A percentile compares a stretch with the other conserved stretches of the same genome.
Conservation (phyloP, 2,329 filamentous ascomycete genomes). For the Corynespora cassiicola region DNA sequence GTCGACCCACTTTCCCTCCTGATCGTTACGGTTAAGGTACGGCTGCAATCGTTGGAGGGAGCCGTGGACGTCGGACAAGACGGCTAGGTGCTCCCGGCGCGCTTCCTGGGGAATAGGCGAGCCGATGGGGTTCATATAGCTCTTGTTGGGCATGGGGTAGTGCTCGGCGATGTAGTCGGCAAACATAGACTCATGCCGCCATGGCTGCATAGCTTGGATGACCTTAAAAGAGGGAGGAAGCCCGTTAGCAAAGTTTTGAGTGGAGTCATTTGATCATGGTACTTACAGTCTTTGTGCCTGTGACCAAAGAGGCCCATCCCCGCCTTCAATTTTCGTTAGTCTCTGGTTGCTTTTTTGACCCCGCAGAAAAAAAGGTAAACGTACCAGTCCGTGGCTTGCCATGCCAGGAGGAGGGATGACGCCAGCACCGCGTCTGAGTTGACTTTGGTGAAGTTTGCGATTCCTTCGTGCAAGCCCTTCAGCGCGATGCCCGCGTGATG, state of each 20-base stretch:
- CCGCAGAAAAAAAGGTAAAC: constrained; percentile 40
- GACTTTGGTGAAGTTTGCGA: constrained; percentile 80
- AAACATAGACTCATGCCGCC: constrained; percentile 89
- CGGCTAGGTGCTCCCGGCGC: constrained; percentile 62
- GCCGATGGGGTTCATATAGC: constrained; percentile 68
- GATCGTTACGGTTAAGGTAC: constrained; percentile 51
- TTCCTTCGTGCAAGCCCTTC: constrained; percentile 86
- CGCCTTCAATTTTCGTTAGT: constrained; percentile 63
- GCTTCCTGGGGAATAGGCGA: constrained; percentile 65
- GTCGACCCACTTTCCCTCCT: constrained; percentile 56
- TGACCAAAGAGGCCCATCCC: constrained; percentile 91
- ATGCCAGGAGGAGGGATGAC: constrained; percentile 88
- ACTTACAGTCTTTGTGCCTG: constrained; percentile 85
- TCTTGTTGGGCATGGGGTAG: constrained; percentile 49
- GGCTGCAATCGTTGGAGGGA: constrained; percentile 52
- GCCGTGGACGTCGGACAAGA: constrained; percentile 49
- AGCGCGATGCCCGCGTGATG: constrained; percentile 87
- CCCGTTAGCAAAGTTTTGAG: constrained; percentile 17
- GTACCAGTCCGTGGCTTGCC: constrained; percentile 97
- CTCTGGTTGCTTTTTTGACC: too few species aligned
- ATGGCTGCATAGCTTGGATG: constrained; percentile 87
- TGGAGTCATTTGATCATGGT: constrained; percentile 1
- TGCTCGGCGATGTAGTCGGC: constrained; percentile 82
- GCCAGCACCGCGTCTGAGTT: constrained; percentile 92
- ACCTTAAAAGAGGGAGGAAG: too few species aligned